Percentiles rank a stretch among this genome's conserved stretches.
Conservation (phyloP, 306 rosid genomes). For the Mimosa pudica region DNA sequence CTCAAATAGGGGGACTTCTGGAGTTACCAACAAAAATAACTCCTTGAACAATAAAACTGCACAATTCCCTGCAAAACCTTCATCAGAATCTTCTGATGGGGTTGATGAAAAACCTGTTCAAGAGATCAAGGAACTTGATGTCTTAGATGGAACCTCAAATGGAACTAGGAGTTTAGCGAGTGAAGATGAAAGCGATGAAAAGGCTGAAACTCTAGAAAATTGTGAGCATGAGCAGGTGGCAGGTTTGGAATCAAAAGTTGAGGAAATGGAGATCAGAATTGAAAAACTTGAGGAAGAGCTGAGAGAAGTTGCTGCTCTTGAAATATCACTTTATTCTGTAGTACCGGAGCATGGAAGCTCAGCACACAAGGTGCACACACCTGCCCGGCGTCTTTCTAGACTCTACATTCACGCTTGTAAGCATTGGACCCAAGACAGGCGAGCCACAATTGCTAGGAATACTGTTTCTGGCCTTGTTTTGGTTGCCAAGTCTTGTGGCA, state of each 20-base stretch:
- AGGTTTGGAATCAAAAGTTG: constrained; percentile 55
- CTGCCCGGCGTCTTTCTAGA: constrained; percentile 95
- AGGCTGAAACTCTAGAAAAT: constrained; percentile 46
- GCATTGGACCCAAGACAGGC: constrained; percentile 69
- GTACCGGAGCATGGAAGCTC: constrained; percentile 98
- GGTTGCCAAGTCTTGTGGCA: constrained; percentile 93
- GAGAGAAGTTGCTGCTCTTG: constrained; percentile 99
- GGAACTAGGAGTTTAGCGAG: constrained; percentile 50
- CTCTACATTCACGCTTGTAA: constrained; percentile 85
- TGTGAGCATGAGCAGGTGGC: constrained; percentile 48
- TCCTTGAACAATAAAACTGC: constrained; percentile 39
- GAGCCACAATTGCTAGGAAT: constrained; percentile 77
- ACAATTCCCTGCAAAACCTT: constrained; percentile 47
- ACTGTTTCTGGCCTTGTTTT: constrained; percentile 85
- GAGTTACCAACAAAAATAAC: constrained; percentile 40
- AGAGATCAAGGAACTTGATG: constrained; percentile 50
- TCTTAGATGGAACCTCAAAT: constrained; percentile 57
- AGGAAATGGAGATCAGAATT: constrained; percentile 75
- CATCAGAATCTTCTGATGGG: constrained; percentile 63
- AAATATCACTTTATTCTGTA: constrained; percentile 85
- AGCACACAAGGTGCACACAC: constrained; percentile 96
- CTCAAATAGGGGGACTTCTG: constrained; percentile 46
- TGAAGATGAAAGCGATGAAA: constrained; percentile 46
- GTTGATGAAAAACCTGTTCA: constrained; percentile 55
- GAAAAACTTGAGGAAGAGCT: constrained; percentile 93